Base-by-base conservation (phyloP, 1,284 basidiomycete species). In the Xerocomus minutiporus region DNA sequence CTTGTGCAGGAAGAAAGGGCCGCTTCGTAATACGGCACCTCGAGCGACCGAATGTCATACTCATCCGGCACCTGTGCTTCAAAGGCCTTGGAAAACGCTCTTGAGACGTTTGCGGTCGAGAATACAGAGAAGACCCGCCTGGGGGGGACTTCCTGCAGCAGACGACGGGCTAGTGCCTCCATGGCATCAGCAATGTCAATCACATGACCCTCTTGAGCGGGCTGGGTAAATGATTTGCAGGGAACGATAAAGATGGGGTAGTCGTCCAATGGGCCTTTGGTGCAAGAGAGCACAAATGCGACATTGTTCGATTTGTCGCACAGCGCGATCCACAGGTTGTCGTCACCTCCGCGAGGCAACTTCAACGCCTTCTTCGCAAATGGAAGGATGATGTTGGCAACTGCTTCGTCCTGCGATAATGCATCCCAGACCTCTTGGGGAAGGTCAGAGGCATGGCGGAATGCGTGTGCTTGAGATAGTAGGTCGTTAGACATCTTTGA, bases 91-190 rank as follows among this genome's bases (percentile, higher is more conserved):
- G 75, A 72, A 59, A 90, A 86, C 2, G 60, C 56, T 8, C 57
- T 44, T 0, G 81, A 64, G 13, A 88, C 69, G 6, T 60, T 59
- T 5, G 80, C 74, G 2, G 74, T 72, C 2, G 83, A 78, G 56
- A 88, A 90, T 23, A 88, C 73, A 1, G 87, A 87, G 64, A 83
- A 90, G 0, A 88, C 77, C 7, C 86, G 74, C 15, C 71, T 42
- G 2, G 63, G 40, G 11, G 63, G 57, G 25, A 74, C 68, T 9
- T 59, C 57, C 1, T 56, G 36, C 12, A 56, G 53, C 11, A 82
- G 63, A 3, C 63, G 59, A 0, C 48, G 46, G 4, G 69, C 72
- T 6, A 81, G 67, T 3, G 58, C 58, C 1, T 45, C 23, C 39
- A 81, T 56, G 20, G 73, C 65, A 5, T 69, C 70, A 1, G 64